phyloP scores from a whole-genome alignment of 2,329 filamentous ascomycete genomes.

The Aspergillus fijiensis region DNA sequence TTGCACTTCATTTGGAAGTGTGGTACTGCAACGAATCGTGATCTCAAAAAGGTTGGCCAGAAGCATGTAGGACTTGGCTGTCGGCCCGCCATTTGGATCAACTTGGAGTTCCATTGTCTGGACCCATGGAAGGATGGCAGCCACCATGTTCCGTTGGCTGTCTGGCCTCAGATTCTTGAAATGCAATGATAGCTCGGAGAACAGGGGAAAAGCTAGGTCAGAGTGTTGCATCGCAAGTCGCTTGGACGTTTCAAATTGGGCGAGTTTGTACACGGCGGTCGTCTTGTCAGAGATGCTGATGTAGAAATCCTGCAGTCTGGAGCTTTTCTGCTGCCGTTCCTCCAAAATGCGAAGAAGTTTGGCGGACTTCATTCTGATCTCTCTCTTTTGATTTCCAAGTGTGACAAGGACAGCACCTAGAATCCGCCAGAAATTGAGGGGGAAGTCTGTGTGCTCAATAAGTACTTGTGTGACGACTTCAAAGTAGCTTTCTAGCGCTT shows the following conservation, averaged over 20 bases:
- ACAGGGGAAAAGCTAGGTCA: slow-evolving; percentile 87
- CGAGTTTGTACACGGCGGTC: slow-evolving; percentile 94
- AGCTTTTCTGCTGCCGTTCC: slow-evolving; percentile 77
- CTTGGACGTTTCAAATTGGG: slow-evolving; percentile 95
- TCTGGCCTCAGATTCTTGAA: slow-evolving; percentile 83
- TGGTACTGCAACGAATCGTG: slow-evolving; percentile 85
- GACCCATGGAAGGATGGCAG: slow-evolving; percentile 92
- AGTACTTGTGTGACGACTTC: slow-evolving; percentile 86
- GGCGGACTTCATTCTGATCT: slow-evolving; percentile 84
- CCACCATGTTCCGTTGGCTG: slow-evolving; percentile 89
- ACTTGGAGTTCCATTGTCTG: slow-evolving; percentile 90
- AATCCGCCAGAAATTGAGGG: slow-evolving; percentile 85
- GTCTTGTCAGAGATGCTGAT: slow-evolving; percentile 99
- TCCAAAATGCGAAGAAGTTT: slow-evolving; percentile 78
- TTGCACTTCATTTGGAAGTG: slow-evolving; percentile 93
- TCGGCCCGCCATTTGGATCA: slow-evolving; percentile 87
- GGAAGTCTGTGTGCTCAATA: slow-evolving; percentile 77
- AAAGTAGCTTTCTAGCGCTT: slow-evolving; percentile 93
- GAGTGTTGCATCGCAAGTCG: slow-evolving; percentile 83
- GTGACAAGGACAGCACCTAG: slow-evolving; percentile 87
- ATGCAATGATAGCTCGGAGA: slow-evolving; percentile 91
- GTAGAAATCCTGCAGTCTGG: slow-evolving; percentile 93
- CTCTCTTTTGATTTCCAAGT: slow-evolving; percentile 84
- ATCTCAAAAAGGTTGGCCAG: slow-evolving; percentile 94
- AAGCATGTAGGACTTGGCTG: slow-evolving; percentile 88